Base-by-base conservation (phyloP, 768 basidiomycete species). In the Suillus occidentalis region DNA sequence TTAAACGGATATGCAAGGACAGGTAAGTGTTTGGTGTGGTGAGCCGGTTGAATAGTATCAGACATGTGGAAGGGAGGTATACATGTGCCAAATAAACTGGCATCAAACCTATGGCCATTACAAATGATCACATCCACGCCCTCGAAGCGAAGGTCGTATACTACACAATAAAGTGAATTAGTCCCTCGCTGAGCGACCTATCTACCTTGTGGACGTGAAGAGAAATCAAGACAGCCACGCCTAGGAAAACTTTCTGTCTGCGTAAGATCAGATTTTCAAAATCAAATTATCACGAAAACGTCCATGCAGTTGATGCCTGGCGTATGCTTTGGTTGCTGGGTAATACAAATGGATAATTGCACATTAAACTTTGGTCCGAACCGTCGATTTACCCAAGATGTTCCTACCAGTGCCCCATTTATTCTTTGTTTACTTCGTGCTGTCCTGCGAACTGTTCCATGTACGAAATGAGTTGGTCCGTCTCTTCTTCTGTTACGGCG, bases 401-500 rank as follows among this genome's bases (percentile, higher is more conserved):
- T n/a, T 63, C 16, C 36, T 63, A 18, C 9, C 36, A 25, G 13
- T 40, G 28, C 42, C 3, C 10, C n/a, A 12, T 36, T 55, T 20
- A 55, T 20, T 55, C 53, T 20, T 31, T 18, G 18, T 57, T 20
- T n/a, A 58, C 39, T 18, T 28, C 18, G 61, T 66, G 60, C 22
- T 64, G 63, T 69, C 43, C 61, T 55, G 84, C 70, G 67, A 89
- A 91, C 47, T 85, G 82, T 43, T 79, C 77, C 72, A 90, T 88
- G 67, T 89, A 91, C 0, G 76, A 79, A 45, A 89, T 79, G 25
- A 91, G 73, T 53, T 73, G 77, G 62, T 91, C 86, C 1, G 89
- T 87, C 65, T 90, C 84, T 64, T 90, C 87, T 69, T 92, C 87
- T 4, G 89, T 88, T 50, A 97, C 81, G 37, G 94, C 94, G 68